Base-by-base conservation (phyloP, 306 rosid species). In the Vigna angularis region DNA sequence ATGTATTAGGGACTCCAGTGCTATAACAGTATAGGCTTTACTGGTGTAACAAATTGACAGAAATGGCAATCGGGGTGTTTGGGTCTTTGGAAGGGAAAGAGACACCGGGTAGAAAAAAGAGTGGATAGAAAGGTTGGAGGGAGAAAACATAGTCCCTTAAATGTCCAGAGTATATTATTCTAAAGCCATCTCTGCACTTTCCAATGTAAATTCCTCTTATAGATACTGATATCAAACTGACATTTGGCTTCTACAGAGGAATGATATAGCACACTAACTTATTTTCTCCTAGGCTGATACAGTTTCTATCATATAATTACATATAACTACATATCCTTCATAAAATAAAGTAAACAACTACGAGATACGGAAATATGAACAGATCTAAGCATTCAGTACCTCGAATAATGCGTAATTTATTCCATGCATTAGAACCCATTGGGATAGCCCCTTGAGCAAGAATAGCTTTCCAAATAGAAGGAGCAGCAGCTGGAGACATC, bases 371-470 rank as follows among this genome's bases (percentile, higher is more conserved):
- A 66, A 73, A 59, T 34, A 79, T 22, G 72, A 42, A 40, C 50
- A 38, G 30, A 55, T 73, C 73, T 14, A 77, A 78, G 44, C 66
- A 76, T 48, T 66, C 16, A 55, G 44, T 82, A 94, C 98, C 98
- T 73, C 50, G 89, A 63, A 86, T 72, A 81, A 94, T 85, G 85
- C 98, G 81, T 69, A 92, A 87, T 47, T 80, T 92, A 86, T 94
- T 94, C 98, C 98, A 94, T 53, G 90, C 89, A 75, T 81, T 84
- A 79, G 96, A 84, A 61, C 98, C 98, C 95, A 94, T 88, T 34
- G 97, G 90, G 5, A 85, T 75, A 65, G 95, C 96, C 72, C 97
- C 97, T 79, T 83, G 90, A 67, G 90, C 72, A 66, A 90, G 92
- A 79, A 94, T 79, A 58, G 92, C 83, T 86, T 87, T 86, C 98